Conservation (phyloP, 768 basidiomycete genomes). For the Boletus rubroflammeus region DNA sequence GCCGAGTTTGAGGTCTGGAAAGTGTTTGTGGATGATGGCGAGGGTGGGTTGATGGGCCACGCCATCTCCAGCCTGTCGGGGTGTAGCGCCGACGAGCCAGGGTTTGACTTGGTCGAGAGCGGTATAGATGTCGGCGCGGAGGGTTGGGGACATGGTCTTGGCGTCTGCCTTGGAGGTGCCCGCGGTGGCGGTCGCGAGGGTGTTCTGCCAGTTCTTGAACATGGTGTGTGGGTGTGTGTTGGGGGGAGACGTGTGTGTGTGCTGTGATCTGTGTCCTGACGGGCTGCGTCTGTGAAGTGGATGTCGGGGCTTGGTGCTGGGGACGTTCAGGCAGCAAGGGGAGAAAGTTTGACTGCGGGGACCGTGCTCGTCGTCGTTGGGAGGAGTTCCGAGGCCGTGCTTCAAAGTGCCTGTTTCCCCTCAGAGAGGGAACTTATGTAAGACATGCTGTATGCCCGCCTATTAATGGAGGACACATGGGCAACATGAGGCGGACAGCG, state of each 20-base stretch:
- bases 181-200: conserved; percentile 33
- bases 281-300: neutral
- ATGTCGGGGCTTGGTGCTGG: neutral
- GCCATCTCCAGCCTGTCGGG: conserved; percentile 51
- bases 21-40: conserved; percentile 46
- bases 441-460: conserved; percentile 6
- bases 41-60: conserved; percentile 47
- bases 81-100: conserved; percentile 41
- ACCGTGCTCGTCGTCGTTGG: neutral
- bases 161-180: conserved; percentile 17
- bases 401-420: conserved; percentile 1
- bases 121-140: conserved; percentile 50
- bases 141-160: conserved; percentile 44
- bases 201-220: conserved; percentile 46
- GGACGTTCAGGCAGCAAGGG: neutral
- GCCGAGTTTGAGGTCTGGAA: conserved; percentile 43
- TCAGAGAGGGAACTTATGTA: conserved; percentile 14
- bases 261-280: neutral
- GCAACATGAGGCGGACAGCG: conserved; percentile 20
- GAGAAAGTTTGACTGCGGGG: neutral
- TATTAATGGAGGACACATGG: conserved; percentile 10
- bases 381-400: neutral
- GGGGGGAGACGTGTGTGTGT: neutral
- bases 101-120: conserved; percentile 44
- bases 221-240: conserved; percentile 23